phyloP scores from a whole-genome alignment of 345 rosid species.

The Boechera retrofracta region DNA sequence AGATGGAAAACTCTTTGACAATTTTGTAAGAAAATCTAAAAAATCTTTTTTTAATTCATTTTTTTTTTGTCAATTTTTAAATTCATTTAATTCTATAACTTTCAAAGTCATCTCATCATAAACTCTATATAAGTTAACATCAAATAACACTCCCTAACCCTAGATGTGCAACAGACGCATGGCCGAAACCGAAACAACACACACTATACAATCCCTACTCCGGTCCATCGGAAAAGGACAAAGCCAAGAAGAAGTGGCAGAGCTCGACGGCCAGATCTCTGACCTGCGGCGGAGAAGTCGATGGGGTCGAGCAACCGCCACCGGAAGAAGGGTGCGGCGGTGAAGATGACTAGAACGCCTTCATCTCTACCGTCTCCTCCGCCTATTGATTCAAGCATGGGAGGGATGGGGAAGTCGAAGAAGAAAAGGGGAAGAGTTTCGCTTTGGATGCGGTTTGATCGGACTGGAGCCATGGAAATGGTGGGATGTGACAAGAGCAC shows the following conservation, averaged over 20 bases:
- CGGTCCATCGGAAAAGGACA: slow-evolving; percentile 8
- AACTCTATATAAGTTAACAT: not conserved
- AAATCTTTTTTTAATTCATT: not conserved
- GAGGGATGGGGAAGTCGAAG: slow-evolving; percentile 59
- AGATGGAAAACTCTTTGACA: not conserved
- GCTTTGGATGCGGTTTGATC: slow-evolving; percentile 87
- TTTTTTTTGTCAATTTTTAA: too few species aligned
- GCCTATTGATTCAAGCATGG: slow-evolving; percentile 26
- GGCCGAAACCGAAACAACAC: slow-evolving; percentile 16
- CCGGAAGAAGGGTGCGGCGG: slow-evolving; percentile 43
- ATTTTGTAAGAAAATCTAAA: not conserved
- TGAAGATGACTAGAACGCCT: slow-evolving; percentile 27
- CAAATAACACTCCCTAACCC: not conserved
- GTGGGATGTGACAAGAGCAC: slow-evolving; percentile 81
- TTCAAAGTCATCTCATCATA: too few species aligned
- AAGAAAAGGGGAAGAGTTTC: slow-evolving; percentile 80
- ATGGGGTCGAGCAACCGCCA: slow-evolving; percentile 60
- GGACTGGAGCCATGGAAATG: slow-evolving; percentile 69
- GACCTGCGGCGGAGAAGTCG: not conserved
- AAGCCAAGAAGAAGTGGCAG: slow-evolving; percentile 16
- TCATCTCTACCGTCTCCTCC: slow-evolving; percentile 40
- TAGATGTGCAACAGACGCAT: slow-evolving; percentile 9
- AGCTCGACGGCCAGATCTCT: not conserved
- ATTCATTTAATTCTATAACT: too few species aligned
- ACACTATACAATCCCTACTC: slow-evolving; percentile 26